Base-by-base conservation (phyloP, 768 basidiomycete species). In the Panaeolus papilionaceus region DNA sequence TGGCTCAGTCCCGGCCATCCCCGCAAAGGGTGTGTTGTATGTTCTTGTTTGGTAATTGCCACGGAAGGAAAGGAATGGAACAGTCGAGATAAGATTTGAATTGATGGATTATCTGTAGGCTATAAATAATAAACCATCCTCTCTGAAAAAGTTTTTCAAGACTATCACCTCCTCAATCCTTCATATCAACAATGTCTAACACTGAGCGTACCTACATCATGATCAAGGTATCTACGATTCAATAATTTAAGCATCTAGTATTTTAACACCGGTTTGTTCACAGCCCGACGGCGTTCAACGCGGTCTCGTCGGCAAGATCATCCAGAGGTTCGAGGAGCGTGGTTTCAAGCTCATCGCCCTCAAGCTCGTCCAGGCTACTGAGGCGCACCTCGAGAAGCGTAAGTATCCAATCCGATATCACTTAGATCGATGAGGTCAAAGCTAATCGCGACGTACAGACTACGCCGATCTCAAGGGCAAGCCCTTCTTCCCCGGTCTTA, bases 231-330 rank as follows among this genome's bases (percentile, higher is more conserved):
- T 61, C 45, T 42, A 23, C 23, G n/a, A 33, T 12, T 62, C 37
- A 4, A 47, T 33, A 58, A 33, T 33, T 16, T 58, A 5, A 33
- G 18, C 28, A 58, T 58, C 33, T 49, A 11, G 28, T 23, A 4
- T 16, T n/a, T 58, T 14, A 33, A 58, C 14, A 33, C 33, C 26
- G 33, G 5, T 16, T 28, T 58, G 33, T 58, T 58, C 18, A 38
- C 67, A 98, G 96, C 98, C 98, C 75, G 98, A 99, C 83, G 98
- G 97, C 80, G 98, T 99, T 84, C 95, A 98, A 83, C 93, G 98
- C 75, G 90, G 86, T 73, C 92, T 98, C 82, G 85, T 96, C 79
- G 97, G 95, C 78, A 91, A 95, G 84, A 98, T 99, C 89, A 94
- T 97, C 82, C 75, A 86, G 77, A 89, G 97, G 75, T 99, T 99